Conservation (phyloP, 495 filamentous ascomycete species). For the Talaromyces ruber region DNA sequence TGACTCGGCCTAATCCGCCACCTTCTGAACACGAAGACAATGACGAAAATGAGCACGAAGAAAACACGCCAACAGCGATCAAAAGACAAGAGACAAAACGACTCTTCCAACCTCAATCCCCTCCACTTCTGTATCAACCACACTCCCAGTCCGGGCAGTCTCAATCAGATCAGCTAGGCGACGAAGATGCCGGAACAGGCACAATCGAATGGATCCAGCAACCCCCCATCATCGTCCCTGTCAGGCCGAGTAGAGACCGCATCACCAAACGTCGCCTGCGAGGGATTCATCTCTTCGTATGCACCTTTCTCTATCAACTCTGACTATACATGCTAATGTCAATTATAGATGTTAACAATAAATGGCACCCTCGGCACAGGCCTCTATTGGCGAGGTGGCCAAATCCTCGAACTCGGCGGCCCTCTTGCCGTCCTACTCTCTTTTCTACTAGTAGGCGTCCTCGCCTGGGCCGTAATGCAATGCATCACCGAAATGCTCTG, state of each 20-base stretch:
- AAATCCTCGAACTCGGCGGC: slow-evolving; percentile 32
- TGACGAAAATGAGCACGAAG: background rate
- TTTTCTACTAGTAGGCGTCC: slow-evolving; percentile 30
- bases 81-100: background rate
- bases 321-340: background rate
- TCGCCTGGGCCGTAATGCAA: slow-evolving; percentile 35
- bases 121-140: background rate
- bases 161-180: background rate
- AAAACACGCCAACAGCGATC: background rate
- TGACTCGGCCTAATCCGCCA: background rate
- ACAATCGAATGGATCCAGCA: background rate
- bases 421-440: slow-evolving; percentile 34
- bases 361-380: slow-evolving; percentile 38
- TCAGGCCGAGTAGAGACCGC: background rate
- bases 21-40: background rate
- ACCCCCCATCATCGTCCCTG: background rate
- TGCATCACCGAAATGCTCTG: slow-evolving; percentile 40
- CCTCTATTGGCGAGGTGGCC: slow-evolving; percentile 36
- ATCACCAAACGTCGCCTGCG: slow-evolving; percentile 19
- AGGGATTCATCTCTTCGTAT: slow-evolving; percentile 36
- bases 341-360: slow-evolving; percentile 32
- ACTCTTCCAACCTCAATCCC: background rate
- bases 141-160: background rate
- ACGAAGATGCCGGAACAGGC: background rate
- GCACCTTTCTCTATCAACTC: slow-evolving; percentile 1